Evolutionary conservation across 148 eudicot genomes (phyloP), one percentile per base, ranked within the genome.

Genomic region (Euryodendron excelsum): DNA sequence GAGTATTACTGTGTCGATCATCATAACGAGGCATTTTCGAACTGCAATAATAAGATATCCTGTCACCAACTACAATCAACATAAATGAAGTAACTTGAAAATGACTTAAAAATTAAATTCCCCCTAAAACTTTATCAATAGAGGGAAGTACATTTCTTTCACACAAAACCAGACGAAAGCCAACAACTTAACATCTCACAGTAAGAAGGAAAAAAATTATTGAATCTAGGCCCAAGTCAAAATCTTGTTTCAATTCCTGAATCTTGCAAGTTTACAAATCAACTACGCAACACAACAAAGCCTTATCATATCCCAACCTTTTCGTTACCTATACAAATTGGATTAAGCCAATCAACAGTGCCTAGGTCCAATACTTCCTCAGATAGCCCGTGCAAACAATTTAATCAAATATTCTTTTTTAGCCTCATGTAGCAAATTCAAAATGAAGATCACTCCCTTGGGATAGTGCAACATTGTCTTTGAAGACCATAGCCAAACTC

Each of bases 21-120:
- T 85, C 91, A 80, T 91, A 91, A 45, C 91, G 92, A 84, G 91
- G 91, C 96, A 91, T 91, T 74, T 78, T 88, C 41, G 47, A 59
- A 44, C 68, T 17, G 53, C 36, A 59, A 13, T 28, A 36, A 37
- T 41, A 21, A 30, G 28, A 39, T 34, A 41, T 60, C 31, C 23
- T 36, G 55, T 55, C n/a, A 53, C 28, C 63, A 53, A n/a, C 30
- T 18, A 31, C 41, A 33, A 21, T 4, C n/a, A 34, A 58, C 25
- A 56, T 12, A 23, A 73, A 74, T 37, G 48, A 74, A 9, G n/a
- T 23, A 36, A 73, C 20, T 23, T 23, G n/a, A 71, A 73, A 30
- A 72, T 20, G 44, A 4, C 27, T 18, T 34, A 44, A 45, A 74
- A 59, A 59, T 41, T 23, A 15, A 27, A 23, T 25, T 17, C 31